Percentiles rank a stretch among this genome's conserved stretches.
Evolutionary conservation across 257 asterid species (phyloP).

Genomic region (Solanum virginianum): DNA sequence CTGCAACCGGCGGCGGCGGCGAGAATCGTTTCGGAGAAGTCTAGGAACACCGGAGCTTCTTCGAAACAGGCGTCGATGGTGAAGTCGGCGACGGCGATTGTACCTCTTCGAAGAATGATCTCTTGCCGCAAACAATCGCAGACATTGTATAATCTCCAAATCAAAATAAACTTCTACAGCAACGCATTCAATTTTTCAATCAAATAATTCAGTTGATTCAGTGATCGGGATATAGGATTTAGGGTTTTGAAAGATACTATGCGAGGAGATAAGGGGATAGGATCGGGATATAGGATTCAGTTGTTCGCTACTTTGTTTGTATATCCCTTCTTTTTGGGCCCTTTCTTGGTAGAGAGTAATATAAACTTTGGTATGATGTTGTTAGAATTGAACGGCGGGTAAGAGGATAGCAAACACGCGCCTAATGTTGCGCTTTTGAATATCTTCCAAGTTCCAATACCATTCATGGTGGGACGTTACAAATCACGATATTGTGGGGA

Average conservation of each 20-base stretch:
- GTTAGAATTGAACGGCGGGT: neutral
- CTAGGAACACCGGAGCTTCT: conserved; percentile 49
- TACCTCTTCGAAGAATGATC: conserved; percentile 68
- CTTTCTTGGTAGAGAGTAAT: neutral
- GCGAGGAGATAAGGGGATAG: neutral
- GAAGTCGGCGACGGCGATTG: conserved; percentile 48
- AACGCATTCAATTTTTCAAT: neutral
- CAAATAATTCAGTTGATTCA: neutral
- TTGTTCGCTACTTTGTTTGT: neutral
- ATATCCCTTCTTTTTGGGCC: neutral
- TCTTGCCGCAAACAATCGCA: conserved; percentile 69
- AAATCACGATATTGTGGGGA: neutral
- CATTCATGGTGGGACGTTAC: neutral
- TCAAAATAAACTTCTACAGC: neutral
- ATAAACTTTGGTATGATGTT: neutral
- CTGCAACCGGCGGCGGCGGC: conserved; percentile 14
- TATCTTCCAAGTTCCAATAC: neutral
- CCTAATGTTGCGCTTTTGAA: neutral
- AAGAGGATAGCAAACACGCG: neutral
- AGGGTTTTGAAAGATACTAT: neutral
- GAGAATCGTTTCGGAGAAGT: conserved; percentile 38
- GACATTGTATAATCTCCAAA: conserved; percentile 33
- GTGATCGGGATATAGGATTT: neutral
- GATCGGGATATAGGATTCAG: neutral
- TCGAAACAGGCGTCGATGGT: conserved; percentile 36